Evolutionary conservation across 75 land plant genomes (phyloP).

Genomic region (Cupressus sempervirens): DNA sequence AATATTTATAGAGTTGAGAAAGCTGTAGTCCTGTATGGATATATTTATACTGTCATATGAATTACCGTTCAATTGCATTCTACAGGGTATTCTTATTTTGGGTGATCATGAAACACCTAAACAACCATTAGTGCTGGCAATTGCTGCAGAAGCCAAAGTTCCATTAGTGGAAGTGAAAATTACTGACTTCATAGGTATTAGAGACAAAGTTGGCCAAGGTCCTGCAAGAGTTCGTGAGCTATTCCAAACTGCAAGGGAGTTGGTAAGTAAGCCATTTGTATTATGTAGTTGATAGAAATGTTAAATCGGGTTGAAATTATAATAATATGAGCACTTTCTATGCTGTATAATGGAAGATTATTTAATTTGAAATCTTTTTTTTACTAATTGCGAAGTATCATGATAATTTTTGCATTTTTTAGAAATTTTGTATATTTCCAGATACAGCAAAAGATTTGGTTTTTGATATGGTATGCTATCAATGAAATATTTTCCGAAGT

Average conservation of each 20-base stretch:
- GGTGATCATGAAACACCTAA: constrained; percentile 91
- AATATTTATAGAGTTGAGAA: neutral
- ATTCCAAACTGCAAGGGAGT: constrained; percentile 90
- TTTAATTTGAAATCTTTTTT: neutral
- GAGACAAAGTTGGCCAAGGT: constrained; percentile 89
- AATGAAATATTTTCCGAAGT: neutral
- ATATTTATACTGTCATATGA: neutral
- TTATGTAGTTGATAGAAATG: neutral
- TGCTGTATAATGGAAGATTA: neutral
- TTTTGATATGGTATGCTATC: neutral
- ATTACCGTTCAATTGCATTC: neutral
- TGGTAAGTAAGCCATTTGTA: constrained; percentile 39
- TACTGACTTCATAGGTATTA: constrained; percentile 61
- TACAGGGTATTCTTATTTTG: constrained; percentile 91
- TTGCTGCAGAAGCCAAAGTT: constrained; percentile 96
- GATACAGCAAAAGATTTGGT: neutral
- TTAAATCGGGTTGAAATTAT: neutral
- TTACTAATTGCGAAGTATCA: neutral
- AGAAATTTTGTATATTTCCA: neutral
- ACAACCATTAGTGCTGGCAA: constrained; percentile 86
- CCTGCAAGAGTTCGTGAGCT: constrained; percentile 94
- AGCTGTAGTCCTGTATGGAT: neutral
- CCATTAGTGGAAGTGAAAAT: constrained; percentile 79
- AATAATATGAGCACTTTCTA: neutral
- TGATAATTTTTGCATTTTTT: neutral